phyloP scores from a whole-genome alignment of 140 eudicot species.

The Erigeron philadelphicus region DNA sequence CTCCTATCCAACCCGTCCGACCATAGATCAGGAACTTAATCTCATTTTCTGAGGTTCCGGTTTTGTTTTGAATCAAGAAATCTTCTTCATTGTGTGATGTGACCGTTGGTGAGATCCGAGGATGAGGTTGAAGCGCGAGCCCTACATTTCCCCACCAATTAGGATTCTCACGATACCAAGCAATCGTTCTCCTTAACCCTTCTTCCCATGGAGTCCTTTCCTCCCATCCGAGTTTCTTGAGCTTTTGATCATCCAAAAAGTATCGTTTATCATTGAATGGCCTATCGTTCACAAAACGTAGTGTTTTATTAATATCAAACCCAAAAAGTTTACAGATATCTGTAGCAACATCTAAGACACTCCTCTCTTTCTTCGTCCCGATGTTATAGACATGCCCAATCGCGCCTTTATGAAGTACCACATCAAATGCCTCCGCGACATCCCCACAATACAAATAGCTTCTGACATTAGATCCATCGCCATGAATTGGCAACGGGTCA shows the following conservation, averaged over 20 bases:
- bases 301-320: slow-evolving; percentile 15
- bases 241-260: slow-evolving; percentile 43
- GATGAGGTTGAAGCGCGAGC: slow-evolving; percentile 44
- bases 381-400: slow-evolving; percentile 45
- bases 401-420: slow-evolving; percentile 39
- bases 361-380: slow-evolving; percentile 42
- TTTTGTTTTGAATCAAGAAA: slow-evolving; percentile 32
- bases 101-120: slow-evolving; percentile 20
- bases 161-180: slow-evolving; percentile 38
- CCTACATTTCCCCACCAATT: slow-evolving; percentile 50
- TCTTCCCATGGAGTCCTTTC: slow-evolving; percentile 44
- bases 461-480: slow-evolving; percentile 40
- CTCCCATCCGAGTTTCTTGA: slow-evolving; percentile 41
- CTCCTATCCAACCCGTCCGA: slow-evolving; percentile 45
- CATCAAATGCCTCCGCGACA: slow-evolving; percentile 45
- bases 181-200: slow-evolving; percentile 40
- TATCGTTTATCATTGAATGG: slow-evolving; percentile 47
- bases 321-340: slow-evolving; percentile 41
- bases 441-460: slow-evolving; percentile 42
- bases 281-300: slow-evolving; percentile 36
- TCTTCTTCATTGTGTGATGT: slow-evolving; percentile 30
- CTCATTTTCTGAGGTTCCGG: slow-evolving; percentile 4
- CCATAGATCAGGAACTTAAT: slow-evolving; percentile 42
- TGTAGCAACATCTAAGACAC: slow-evolving; percentile 38
- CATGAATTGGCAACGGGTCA: slow-evolving; percentile 35